phyloP scores from a whole-genome alignment of 306 rosid species.

The Arachis hypogaea region DNA sequence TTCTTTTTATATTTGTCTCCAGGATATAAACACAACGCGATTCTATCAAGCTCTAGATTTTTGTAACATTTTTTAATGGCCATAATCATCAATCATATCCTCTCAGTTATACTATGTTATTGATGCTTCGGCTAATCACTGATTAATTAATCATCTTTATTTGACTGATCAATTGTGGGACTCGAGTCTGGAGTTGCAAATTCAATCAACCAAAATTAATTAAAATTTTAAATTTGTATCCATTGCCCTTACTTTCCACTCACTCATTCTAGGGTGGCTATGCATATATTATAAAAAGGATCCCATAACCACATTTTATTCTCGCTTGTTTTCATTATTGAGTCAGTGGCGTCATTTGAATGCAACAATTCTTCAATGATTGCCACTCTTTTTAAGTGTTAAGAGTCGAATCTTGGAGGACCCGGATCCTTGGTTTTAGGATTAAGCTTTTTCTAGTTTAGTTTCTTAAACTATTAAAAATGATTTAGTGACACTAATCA shows the following conservation, averaged over 20 bases:
- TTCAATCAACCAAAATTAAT: constrained; percentile 28
- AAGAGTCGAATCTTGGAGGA: constrained; percentile 52
- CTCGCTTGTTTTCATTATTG: constrained; percentile 34
- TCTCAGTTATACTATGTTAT: constrained; percentile 6
- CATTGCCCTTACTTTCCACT: constrained; percentile 43
- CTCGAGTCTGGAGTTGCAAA: constrained; percentile 38
- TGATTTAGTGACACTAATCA: constrained; percentile 54
- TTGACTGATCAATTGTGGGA: constrained; percentile 56
- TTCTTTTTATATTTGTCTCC: constrained; percentile 42
- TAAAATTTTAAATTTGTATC: constrained; percentile 30
- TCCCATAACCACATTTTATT: constrained; percentile 9
- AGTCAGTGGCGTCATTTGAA: constrained; percentile 49
- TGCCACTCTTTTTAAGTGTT: constrained; percentile 53
- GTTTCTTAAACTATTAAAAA: constrained; percentile 36
- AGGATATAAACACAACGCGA: constrained; percentile 49
- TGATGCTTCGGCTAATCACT: constrained; percentile 43
- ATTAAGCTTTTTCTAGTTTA: constrained; percentile 36
- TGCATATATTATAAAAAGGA: constrained; percentile 1
- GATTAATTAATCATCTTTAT: constrained; percentile 51
- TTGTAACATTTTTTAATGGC: constrained; percentile 39
- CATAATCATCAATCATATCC: constrained; percentile 44
- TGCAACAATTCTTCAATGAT: constrained; percentile 62
- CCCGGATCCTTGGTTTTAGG: constrained; percentile 58
- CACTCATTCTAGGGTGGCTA: constrained; percentile 49
- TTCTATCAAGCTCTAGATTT: constrained; percentile 54